These are phyloP conservation scores for Lagerstroemia speciosa DNA, from an alignment of 345 rosid genomes.

Conservation along the genomic window DNA sequence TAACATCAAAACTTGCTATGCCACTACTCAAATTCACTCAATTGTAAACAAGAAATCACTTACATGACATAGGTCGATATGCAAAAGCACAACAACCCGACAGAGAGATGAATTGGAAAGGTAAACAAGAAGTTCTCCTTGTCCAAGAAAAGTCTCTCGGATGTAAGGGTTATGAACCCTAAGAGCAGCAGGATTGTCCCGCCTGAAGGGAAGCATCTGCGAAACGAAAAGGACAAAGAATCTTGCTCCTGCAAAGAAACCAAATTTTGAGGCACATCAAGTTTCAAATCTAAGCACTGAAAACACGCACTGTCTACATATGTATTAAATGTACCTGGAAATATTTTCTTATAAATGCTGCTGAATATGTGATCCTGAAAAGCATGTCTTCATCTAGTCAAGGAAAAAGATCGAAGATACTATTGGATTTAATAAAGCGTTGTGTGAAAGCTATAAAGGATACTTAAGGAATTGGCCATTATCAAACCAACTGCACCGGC, in stretches of 20 bases:
- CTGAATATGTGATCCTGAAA: conserved; percentile 69
- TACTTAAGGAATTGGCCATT: conserved; percentile 80
- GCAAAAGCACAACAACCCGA: conserved; percentile 45
- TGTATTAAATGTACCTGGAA: conserved; percentile 46
- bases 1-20: background rate
- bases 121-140: conserved; percentile 49
- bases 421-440: background rate
- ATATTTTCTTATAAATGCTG: conserved; percentile 52
- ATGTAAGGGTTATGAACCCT: conserved; percentile 40
- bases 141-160: conserved; percentile 46
- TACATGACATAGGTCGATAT: conserved; percentile 46
- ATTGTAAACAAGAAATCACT: conserved; percentile 16
- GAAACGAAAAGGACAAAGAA: conserved; percentile 51
- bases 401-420: conserved; percentile 17
- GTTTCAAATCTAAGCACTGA: conserved; percentile 5
- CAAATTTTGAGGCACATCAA: conserved; percentile 6
- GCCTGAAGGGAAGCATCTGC: conserved; percentile 62
- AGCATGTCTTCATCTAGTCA: conserved; percentile 65
- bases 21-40: background rate
- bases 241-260: conserved; percentile 28
- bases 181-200: conserved; percentile 54
- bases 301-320: background rate
- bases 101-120: conserved; percentile 36
- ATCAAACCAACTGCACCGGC: conserved; percentile 88
- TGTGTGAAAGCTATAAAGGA: conserved; percentile 28